Conservation (phyloP, 257 asterid species). For the Coffea eugenioides region DNA sequence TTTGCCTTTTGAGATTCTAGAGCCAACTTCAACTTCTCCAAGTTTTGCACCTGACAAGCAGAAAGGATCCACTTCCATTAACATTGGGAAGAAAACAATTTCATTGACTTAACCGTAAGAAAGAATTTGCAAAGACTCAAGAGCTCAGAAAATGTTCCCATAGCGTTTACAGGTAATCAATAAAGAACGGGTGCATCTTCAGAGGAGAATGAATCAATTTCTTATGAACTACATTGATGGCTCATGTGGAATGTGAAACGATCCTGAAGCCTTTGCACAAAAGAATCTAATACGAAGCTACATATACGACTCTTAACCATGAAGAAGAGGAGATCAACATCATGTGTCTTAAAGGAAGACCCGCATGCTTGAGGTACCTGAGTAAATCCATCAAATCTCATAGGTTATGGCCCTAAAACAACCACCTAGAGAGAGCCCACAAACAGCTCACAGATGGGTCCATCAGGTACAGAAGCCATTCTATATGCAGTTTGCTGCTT, state of each 20-base stretch:
- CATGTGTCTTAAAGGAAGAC: slow-evolving; percentile 7
- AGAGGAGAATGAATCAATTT: not conserved
- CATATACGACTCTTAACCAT: not conserved
- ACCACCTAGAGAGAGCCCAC: slow-evolving; percentile 17
- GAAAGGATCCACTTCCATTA: not conserved
- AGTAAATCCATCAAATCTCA: slow-evolving; percentile 7
- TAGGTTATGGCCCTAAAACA: slow-evolving; percentile 7
- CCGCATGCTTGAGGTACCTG: slow-evolving; percentile 17
- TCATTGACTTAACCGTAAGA: not conserved
- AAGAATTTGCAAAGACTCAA: not conserved
- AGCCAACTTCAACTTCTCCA: slow-evolving; percentile 11
- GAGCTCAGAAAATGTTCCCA: not conserved
- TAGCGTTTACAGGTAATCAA: not conserved
- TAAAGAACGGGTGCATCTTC: not conserved
- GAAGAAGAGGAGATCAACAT: slow-evolving; percentile 6
- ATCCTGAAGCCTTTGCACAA: slow-evolving; percentile 1
- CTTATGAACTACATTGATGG: not conserved
- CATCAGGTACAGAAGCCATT: slow-evolving; percentile 17
- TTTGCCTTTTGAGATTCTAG: not conserved
- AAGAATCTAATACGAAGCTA: slow-evolving; percentile 11
- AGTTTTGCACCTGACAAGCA: slow-evolving; percentile 11
- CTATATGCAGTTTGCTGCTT: not conserved
- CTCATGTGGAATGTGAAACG: not conserved
- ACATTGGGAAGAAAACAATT: slow-evolving; percentile 1
- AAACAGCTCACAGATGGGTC: slow-evolving; percentile 22